Conservation (phyloP, 192 early-diverging fungal genomes). For the Coemansia sp. region DNA sequence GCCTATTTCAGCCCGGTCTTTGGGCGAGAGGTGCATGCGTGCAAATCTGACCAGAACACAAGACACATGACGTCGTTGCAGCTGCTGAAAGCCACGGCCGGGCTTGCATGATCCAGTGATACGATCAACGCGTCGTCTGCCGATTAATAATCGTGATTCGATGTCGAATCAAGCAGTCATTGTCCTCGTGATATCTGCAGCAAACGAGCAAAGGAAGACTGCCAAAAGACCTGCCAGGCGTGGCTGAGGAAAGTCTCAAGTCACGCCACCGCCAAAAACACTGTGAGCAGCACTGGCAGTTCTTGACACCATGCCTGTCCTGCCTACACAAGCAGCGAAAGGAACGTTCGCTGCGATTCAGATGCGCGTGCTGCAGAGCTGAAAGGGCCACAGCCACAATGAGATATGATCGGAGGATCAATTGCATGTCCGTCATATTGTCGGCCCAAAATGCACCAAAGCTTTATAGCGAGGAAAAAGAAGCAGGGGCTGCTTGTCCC, state of each 20-base stretch:
- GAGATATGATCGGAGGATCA: conserved; percentile 21
- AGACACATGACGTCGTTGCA: not conserved
- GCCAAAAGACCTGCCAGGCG: not conserved
- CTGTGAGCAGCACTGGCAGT: not conserved
- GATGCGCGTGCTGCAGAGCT: not conserved
- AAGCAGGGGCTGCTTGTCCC: conserved; percentile 1
- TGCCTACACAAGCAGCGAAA: not conserved
- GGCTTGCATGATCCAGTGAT: not conserved
- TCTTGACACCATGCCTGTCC: not conserved
- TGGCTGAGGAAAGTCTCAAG: conserved; percentile 5
- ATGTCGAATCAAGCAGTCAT: not conserved
- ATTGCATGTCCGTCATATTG: conserved; percentile 11
- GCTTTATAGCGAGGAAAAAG: not conserved
- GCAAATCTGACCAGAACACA: not conserved
- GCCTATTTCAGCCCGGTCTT: not conserved
- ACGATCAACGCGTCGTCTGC: not conserved
- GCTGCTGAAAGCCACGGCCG: not conserved
- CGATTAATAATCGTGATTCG: not conserved
- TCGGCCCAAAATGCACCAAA: conserved; percentile 7
- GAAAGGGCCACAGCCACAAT: conserved; percentile 13
- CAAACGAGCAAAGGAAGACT: not conserved
- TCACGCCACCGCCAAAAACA: conserved; percentile 10
- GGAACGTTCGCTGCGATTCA: not conserved
- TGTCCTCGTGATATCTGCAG: not conserved
- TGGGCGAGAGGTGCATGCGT: not conserved